A percentile compares a stretch with the other conserved stretches of the same genome.
phyloP scores from a whole-genome alignment of 1,284 basidiomycete genomes.

The Ustilago trichophora region DNA sequence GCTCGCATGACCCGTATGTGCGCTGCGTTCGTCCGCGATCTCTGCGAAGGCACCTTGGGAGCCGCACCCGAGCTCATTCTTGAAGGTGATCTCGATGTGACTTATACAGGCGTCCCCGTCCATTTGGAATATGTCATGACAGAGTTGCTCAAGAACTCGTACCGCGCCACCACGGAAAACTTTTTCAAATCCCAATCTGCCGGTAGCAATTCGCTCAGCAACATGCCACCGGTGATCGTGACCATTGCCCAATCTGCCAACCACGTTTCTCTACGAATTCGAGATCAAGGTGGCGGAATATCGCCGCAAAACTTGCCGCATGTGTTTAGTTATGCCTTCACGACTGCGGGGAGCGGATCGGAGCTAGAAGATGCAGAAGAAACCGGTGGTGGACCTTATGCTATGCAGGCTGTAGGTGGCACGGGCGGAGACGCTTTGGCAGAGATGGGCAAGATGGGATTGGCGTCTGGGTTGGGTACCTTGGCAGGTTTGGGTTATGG shows the following conservation, averaged over 20 bases:
- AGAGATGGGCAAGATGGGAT: slow-evolving; percentile 72
- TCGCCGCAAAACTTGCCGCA: slow-evolving; percentile 76
- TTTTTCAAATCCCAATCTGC: too few species aligned
- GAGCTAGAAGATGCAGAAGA: slow-evolving; percentile 74
- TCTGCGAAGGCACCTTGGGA: slow-evolving; percentile 87
- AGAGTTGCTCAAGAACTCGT: slow-evolving; percentile 78
- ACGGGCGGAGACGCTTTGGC: slow-evolving; percentile 73
- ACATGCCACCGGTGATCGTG: slow-evolving; percentile 73
- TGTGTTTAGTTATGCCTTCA: slow-evolving; percentile 90
- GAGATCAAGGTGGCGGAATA: slow-evolving; percentile 87
- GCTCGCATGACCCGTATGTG: slow-evolving; percentile 65
- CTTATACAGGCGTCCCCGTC: slow-evolving; percentile 79
- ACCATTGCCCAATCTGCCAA: slow-evolving; percentile 74
- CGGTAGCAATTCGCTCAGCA: slow-evolving; percentile 15
- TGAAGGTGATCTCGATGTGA: slow-evolving; percentile 46
- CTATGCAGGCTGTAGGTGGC: slow-evolving; percentile 71
- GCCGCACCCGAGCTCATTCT: slow-evolving; percentile 70
- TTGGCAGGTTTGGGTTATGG: slow-evolving; percentile 78
- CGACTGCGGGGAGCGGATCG: slow-evolving; percentile 73
- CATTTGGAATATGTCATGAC: slow-evolving; percentile 85
- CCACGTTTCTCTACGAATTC: slow-evolving; percentile 79
- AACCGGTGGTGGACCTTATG: slow-evolving; percentile 78
- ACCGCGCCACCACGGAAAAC: slow-evolving; percentile 75
- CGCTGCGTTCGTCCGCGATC: slow-evolving; percentile 79
- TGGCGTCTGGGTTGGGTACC: slow-evolving; percentile 79